Conservation (phyloP, 164 flowering plant genomes). For the Nelumbo lutea region DNA sequence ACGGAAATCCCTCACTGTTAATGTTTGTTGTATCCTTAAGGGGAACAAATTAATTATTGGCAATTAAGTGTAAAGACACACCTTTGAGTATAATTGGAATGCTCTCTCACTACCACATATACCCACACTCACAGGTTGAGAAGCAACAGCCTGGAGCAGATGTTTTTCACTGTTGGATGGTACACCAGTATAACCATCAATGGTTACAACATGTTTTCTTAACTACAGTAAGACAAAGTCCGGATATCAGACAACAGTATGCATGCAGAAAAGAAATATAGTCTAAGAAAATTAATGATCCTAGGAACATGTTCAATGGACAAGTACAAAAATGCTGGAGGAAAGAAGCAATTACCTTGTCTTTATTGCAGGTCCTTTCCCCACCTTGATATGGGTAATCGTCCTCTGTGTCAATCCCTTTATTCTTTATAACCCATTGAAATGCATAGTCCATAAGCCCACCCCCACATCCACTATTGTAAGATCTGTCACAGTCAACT, state of each 20-base stretch:
- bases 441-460: slow-evolving; percentile 98
- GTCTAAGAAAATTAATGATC: not conserved
- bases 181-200: slow-evolving; percentile 69
- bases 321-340: not conserved
- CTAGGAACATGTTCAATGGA: not conserved
- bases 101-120: slow-evolving; percentile 83
- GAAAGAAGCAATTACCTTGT: slow-evolving; percentile 38
- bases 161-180: slow-evolving; percentile 53
- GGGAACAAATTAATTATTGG: not conserved
- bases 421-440: slow-evolving; percentile 61
- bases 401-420: slow-evolving; percentile 88
- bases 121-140: slow-evolving; percentile 91
- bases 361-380: slow-evolving; percentile 49
- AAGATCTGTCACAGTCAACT: slow-evolving; percentile 73
- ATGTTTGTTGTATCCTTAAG: not conserved
- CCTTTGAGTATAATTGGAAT: slow-evolving; percentile 89
- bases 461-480: slow-evolving; percentile 77
- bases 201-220: slow-evolving; percentile 68
- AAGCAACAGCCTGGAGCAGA: slow-evolving; percentile 70
- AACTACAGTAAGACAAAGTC: slow-evolving; percentile 31
- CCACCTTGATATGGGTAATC: slow-evolving; percentile 73
- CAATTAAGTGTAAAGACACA: slow-evolving; percentile 19
- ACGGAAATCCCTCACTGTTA: slow-evolving; percentile 2
- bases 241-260: not conserved
- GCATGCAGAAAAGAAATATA: not conserved